These are phyloP conservation scores for Herpomyces periplanetae DNA, from an alignment of 2,329 filamentous ascomycete genomes.

Conservation along the genomic window DNA sequence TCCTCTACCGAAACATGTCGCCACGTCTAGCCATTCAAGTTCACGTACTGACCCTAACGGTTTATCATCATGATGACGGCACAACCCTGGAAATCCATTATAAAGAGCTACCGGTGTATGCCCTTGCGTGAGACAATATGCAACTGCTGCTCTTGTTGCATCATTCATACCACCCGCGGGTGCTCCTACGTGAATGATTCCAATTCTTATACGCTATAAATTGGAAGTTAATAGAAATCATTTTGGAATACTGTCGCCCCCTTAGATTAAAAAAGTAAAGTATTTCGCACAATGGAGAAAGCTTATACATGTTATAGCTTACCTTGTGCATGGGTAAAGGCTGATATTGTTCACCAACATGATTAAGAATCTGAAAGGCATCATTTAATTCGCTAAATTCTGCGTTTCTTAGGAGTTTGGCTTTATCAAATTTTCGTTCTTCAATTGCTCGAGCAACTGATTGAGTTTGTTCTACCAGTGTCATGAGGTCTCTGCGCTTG, in stretches of 20 bases:
- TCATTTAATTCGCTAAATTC: constrained; percentile 78
- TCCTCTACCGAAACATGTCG: constrained; percentile 77
- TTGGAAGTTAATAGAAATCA: constrained; percentile 1
- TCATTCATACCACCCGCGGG: constrained; percentile 96
- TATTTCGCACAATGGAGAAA: not conserved
- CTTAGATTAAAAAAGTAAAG: not conserved
- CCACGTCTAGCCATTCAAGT: constrained; percentile 71
- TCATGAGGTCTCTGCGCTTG: constrained; percentile 46
- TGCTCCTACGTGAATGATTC: constrained; percentile 82
- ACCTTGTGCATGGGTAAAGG: constrained; percentile 29
- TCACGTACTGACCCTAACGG: constrained; percentile 45
- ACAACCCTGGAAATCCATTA: constrained; percentile 80
- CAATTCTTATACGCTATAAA: constrained; percentile 41
- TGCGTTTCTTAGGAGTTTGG: constrained; percentile 56
- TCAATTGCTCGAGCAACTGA: constrained; percentile 45
- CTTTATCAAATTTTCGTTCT: constrained; percentile 42
- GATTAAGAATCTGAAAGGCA: constrained; percentile 64
- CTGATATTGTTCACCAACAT: constrained; percentile 28
- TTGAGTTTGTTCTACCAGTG: constrained; percentile 56
- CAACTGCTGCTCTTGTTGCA: constrained; percentile 61
- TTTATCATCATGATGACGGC: constrained; percentile 50
- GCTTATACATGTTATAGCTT: constrained; percentile 5
- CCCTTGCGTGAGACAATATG: constrained; percentile 65
- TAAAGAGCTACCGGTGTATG: constrained; percentile 73
- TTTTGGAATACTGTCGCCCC: constrained; percentile 5